These are phyloP conservation scores for Penicillium pancosmium DNA, from an alignment of 495 filamentous ascomycete genomes.

Conservation along the genomic window DNA sequence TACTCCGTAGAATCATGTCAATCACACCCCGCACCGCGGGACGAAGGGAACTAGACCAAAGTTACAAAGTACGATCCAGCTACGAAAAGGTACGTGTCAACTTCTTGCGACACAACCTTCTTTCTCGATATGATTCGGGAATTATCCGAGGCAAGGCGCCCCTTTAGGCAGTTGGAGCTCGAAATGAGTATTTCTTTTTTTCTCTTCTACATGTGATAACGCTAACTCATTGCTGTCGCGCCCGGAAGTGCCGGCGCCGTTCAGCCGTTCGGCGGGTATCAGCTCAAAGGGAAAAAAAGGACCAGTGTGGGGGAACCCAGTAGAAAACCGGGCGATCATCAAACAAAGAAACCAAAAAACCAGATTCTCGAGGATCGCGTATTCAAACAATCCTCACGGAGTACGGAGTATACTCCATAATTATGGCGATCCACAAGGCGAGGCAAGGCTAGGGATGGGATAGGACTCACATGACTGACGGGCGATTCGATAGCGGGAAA, in stretches of 20 bases:
- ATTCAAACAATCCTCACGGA: neutral
- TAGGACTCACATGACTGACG: conserved; percentile 38
- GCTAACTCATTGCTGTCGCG: neutral
- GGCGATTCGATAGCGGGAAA: conserved; percentile 31
- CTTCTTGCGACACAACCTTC: neutral
- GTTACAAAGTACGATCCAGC: conserved; percentile 1
- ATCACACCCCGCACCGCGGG: neutral
- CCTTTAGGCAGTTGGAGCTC: neutral
- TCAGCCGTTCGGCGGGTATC: conserved; percentile 3
- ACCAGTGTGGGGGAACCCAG: neutral
- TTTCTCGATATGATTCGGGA: neutral
- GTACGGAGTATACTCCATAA: neutral
- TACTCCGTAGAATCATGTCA: neutral
- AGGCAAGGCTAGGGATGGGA: neutral
- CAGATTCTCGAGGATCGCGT: neutral
- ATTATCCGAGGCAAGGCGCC: conserved; percentile 1
- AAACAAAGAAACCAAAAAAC: neutral
- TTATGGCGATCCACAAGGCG: neutral
- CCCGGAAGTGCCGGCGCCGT: conserved; percentile 1
- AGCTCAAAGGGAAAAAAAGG: neutral
- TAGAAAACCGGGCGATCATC: neutral
- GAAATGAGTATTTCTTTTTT: neutral
- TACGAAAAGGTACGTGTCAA: conserved; percentile 5
- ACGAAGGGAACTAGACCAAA: neutral
- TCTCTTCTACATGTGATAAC: neutral